Evolutionary conservation across 164 flowering plant genomes (phyloP).

Genomic region (Cinnamomum micranthum): DNA sequence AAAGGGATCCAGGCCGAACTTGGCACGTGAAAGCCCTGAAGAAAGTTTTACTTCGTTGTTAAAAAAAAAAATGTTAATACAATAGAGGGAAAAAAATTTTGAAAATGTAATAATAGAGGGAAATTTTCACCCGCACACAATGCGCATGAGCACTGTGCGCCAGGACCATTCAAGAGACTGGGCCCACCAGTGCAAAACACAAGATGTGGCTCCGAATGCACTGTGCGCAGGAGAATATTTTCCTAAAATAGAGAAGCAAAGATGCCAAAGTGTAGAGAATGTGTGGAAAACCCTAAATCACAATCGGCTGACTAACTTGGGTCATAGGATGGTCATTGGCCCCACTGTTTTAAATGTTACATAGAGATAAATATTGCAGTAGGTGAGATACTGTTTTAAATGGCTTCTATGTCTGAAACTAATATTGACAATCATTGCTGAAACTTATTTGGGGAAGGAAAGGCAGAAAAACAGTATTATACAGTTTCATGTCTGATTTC

Average conservation of each 20-base stretch:
- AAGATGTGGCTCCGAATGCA: no score
- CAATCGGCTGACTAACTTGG: neutral
- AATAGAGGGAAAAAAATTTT: neutral
- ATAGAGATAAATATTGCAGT: neutral
- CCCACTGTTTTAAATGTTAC: no score
- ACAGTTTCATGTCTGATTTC: neutral
- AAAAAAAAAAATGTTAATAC: neutral
- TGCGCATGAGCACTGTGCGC: no score
- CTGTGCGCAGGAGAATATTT: no score
- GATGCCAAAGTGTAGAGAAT: no score
- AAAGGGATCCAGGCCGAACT: conserved; percentile 94
- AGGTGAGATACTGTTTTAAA: neutral
- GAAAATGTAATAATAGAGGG: neutral
- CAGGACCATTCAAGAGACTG: no score
- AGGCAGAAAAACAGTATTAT: neutral
- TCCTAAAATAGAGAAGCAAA: no score
- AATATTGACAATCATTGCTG: no score
- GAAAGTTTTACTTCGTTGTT: conserved; percentile 9
- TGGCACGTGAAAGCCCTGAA: conserved; percentile 78
- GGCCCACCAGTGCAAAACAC: no score
- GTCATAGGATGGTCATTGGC: neutral
- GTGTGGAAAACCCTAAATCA: neutral
- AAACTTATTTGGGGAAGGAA: neutral
- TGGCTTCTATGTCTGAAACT: neutral
- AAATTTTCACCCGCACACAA: neutral